Conservation (phyloP, 176 grass and related monocot species). For the Bonia amplexicaulis region DNA sequence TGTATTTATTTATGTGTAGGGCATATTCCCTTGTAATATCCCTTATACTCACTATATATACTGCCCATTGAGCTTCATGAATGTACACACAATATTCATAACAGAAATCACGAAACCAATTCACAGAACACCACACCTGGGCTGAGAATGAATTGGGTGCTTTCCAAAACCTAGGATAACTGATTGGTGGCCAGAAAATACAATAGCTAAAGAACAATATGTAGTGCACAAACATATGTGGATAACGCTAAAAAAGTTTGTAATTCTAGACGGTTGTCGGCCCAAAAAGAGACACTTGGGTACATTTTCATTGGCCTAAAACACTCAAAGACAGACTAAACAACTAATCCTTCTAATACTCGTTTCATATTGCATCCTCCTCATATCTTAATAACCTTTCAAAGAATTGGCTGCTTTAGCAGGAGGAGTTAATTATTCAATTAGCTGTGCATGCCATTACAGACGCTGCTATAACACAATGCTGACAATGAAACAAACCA, state of each 20-base stretch:
- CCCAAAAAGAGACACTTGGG: neutral
- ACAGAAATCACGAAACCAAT: neutral
- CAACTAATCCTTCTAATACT: neutral
- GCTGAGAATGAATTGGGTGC: neutral
- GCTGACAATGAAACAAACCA: conserved; percentile 1
- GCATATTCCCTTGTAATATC: too few species aligned
- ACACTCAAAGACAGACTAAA: neutral
- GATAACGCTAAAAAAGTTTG: neutral
- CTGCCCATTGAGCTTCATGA: too few species aligned
- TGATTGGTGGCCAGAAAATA: neutral
- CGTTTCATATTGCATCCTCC: neutral
- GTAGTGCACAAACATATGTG: neutral
- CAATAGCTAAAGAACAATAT: neutral
- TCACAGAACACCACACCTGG: neutral
- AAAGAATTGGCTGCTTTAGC: neutral
- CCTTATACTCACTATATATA: too few species aligned
- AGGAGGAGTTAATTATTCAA: neutral
- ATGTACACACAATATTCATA: too few species aligned
- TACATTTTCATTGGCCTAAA: neutral
- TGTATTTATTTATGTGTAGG: too few species aligned
- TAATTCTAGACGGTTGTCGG: neutral
- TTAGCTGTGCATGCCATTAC: neutral
- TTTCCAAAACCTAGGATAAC: neutral
- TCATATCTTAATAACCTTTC: neutral
- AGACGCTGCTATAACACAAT: neutral